Base-by-base conservation (phyloP, 2,329 filamentous ascomycete genomes). In the Dactylonectria macrodidyma region DNA sequence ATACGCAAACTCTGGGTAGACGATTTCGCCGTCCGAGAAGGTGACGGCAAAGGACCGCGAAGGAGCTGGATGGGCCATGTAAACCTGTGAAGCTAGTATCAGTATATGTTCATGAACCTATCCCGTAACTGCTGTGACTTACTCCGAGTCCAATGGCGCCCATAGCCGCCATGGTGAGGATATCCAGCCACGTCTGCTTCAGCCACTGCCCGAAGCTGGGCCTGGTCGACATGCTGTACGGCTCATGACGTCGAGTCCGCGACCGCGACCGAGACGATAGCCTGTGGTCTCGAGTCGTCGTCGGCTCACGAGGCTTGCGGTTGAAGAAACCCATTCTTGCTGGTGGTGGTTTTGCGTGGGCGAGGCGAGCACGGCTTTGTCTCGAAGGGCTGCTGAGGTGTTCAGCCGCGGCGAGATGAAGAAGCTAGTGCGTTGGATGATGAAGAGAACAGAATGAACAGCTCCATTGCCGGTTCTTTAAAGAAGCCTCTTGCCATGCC, bases 1-100 rank as follows among this genome's bases (percentile, higher is more conserved):
- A 76, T 93, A 93, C 33, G 90, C 91, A 71, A 93, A 93, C 67
- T 93, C 77, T 0, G 92, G 92, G 71, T 90, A 88, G 52, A 94
- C 90, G 48, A 94, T 84, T 75, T 93, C 88, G 67, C 90, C 90
- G 72, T 93, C 88, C 34, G 84, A 79, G 75, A 92, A 93, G 54
- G 85, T 87, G 48, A 94, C 86, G 41, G 92, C 87, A 77, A 94
- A 94, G 10, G 90, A 92, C n/a, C 91, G 86, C 7, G 86, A 89
- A 0, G 91, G 89, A 0, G 91, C 90, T 0, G 92, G 92, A 16
- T 88, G 83, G 3, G 90, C 90, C 70, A 87, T 82, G 80, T 92
- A 92, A 62, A 91, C 83, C 88, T 90, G 59, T 10, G 4, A 22
- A 11, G 41, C 30, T 2, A n/a, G 16, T 14, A 22, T 11, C 6